Base-by-base conservation (phyloP, 2,329 filamentous ascomycete species). In the Talaromyces atroroseus region DNA sequence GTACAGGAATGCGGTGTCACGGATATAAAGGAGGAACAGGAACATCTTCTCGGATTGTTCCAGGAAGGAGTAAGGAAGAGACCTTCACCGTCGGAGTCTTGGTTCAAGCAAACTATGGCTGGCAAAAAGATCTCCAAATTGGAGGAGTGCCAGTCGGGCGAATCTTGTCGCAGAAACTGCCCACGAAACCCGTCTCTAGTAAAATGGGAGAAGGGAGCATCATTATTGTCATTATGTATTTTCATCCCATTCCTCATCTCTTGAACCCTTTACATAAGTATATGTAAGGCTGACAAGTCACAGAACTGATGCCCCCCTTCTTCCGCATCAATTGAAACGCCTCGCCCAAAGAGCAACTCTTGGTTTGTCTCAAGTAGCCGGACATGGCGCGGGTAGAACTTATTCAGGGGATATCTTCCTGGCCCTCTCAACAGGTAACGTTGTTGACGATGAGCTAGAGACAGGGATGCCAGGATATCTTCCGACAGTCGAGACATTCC, bases 1-100 rank as follows among this genome's bases (percentile, higher is more conserved):
- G 52, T 16, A 54, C 52, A 5, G 52, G 40, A 38, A 54, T 54
- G 52, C 34, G 52, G 18, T 54, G 52, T 29, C 52, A 54, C 36
- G 52, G 52, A 5, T 54, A 54, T n/a, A 54, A 54, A 54, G 52
- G 52, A 20, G 52, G 52, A 3, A 54, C 52, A 12, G 52, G 52
- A 12, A 54, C 52, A 24, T 47, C 40, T 32, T 54, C 52, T 23
- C 42, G 52, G 23, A 38, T 48, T 18, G 44, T 54, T 5, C 44
- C 32, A 6, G 52, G 52, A n/a, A 44, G 40, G 40, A 44, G 40
- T 20, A 44, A 6, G 2, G 44, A 54, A 14, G 45, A 32, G 32
- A 44, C 45, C n/a, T 54, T 47, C 7, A 54, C 52, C 1, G 40
- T 54, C 23, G 52, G 52, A 12, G 52, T 54, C 3, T 32, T 44